Base-by-base conservation (phyloP, 2,329 filamentous ascomycete species). In the Claviceps paspali region DNA sequence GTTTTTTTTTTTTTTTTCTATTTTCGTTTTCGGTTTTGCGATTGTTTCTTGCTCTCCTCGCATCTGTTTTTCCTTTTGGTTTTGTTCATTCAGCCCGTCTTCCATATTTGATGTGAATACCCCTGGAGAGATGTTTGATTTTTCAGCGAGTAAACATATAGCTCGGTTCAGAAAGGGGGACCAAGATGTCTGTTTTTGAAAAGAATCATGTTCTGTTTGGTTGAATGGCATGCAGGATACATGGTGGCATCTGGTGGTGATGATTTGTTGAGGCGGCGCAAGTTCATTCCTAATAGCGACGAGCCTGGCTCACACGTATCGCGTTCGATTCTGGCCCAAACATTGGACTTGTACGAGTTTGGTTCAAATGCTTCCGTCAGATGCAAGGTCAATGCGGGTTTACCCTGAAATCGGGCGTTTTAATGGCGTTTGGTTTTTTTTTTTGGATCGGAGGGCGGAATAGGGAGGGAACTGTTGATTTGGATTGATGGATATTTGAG, bases 131-230 rank as follows among this genome's bases (percentile, higher is more conserved):
- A 23, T 45, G 43, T 43, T 41, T 38, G 39, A 49, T 46, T 43
- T 42, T 43, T 22, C 34, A 29, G 37, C 19, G 30, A 41, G 41
- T 42, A 39, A 44, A 39, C 43, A 41, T 39, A 44, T 44, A 26
- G 22, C 33, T 30, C 31, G 41, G 40, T 38, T 39, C 43, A 39
- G 39, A 35, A 41, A 45, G n/a, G 21, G 35, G 21, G 35, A 34
- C 31, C 12, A 7, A 34, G 18, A 28, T n/a, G 1, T 12, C 18
- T 22, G 14, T 31, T 38, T 35, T 11, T 9, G 23, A 21, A 31
- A 26, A 22, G 28, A 36, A 38, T 29, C 34, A 40, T 36, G 33
- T 30, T 31, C 35, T 39, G 30, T 35, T 42, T 21, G 24, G 38
- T 29, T 33, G 17, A 38, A 29, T 12, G 33, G 38, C 36, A 33